These are phyloP conservation scores for Cyberlindnera xylosilytica DNA, from an alignment of 805 yeast species.

Conservation along the genomic window DNA sequence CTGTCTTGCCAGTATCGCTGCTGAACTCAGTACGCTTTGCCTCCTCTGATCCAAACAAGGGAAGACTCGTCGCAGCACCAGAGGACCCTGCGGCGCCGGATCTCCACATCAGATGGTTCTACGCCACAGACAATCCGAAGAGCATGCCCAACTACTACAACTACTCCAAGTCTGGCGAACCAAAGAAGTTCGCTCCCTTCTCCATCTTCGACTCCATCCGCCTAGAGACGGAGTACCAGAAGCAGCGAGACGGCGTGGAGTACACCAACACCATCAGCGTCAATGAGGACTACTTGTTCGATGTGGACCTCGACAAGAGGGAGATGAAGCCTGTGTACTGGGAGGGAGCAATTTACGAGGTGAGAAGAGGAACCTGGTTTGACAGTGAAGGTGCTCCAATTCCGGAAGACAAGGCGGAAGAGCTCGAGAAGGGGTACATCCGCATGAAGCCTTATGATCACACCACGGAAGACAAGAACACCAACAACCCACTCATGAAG, in stretches of 20 bases:
- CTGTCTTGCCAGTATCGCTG: conserved; percentile 2
- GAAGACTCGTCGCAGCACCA: conserved; percentile 3
- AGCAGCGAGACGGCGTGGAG: conserved; percentile 4
- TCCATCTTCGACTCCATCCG: conserved; percentile 56
- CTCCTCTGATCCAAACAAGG: conserved; percentile 5
- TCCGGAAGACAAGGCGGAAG: conserved; percentile 43
- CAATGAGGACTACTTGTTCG: conserved; percentile 75
- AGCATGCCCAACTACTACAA: conserved; percentile 60
- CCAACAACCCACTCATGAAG: conserved; percentile 15
- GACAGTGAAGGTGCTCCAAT: conserved; percentile 55
- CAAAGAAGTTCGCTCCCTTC: conserved; percentile 67
- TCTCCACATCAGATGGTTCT: conserved; percentile 57
- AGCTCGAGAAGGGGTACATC: conserved; percentile 56
- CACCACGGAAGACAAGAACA: conserved; percentile 10
- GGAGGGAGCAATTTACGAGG: conserved; percentile 84
- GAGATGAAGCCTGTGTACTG: conserved; percentile 72
- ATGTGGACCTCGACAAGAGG: conserved; percentile 58
- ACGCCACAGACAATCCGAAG: conserved; percentile 76
- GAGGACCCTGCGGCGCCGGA: conserved; percentile 17
- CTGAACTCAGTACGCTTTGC: conserved; percentile 6
- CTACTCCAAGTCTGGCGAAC: conserved; percentile 47
- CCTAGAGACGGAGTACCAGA: conserved; percentile 44
- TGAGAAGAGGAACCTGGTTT: conserved; percentile 87
- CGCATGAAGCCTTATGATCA: conserved; percentile 35
- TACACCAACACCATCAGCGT: conserved; percentile 45